Conservation (phyloP, 768 basidiomycete species). For the Termitomyces sp. region DNA sequence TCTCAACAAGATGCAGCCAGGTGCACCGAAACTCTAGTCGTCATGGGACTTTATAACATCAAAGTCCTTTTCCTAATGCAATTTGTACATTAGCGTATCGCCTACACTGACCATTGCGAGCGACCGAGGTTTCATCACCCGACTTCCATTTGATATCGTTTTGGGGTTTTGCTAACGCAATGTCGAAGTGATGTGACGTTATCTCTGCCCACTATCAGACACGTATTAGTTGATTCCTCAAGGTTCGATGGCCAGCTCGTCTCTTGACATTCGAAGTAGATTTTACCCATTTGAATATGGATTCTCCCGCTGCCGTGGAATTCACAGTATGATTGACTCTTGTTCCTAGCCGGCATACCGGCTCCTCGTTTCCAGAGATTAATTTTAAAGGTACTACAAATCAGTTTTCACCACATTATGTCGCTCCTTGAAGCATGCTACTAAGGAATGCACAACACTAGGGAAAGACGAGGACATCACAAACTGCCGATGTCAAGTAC, state of each 20-base stretch:
- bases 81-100: slow-evolving; percentile 9
- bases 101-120: background rate
- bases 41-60: background rate
- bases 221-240: background rate
- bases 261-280: background rate
- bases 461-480: background rate
- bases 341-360: background rate
- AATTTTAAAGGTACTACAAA: background rate
- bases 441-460: background rate
- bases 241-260: background rate
- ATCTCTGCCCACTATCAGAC: slow-evolving; percentile 1
- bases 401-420: background rate
- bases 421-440: background rate
- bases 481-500: background rate
- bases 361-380: background rate
- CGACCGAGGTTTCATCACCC: background rate
- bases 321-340: background rate
- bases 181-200: background rate
- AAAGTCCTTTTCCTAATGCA: slow-evolving; percentile 1
- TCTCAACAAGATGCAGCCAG: slow-evolving; percentile 72
- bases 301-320: background rate
- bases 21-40: slow-evolving; percentile 36
- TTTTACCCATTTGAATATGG: background rate
- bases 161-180: slow-evolving; percentile 1
- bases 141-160: background rate